Conservation (phyloP, 75 land plant species). For the Picea sitchensis region DNA sequence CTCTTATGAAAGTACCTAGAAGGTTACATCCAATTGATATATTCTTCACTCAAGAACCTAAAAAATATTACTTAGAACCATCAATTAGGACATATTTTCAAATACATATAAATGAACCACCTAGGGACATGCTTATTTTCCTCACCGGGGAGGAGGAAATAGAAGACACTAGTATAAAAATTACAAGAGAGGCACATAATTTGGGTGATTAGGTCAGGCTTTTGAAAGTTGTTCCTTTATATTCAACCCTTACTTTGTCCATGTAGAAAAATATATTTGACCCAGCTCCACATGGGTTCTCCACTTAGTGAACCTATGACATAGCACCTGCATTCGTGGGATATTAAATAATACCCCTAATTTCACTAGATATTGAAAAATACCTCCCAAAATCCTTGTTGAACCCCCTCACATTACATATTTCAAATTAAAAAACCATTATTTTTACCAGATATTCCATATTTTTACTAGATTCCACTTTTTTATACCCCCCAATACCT, state of each 20-base stretch:
- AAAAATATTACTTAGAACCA: slow-evolving; percentile 26
- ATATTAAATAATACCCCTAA: no score
- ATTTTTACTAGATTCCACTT: no score
- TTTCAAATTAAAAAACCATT: no score
- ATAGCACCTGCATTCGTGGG: no score
- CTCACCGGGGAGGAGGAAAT: slow-evolving; percentile 24
- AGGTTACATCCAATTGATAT: slow-evolving; percentile 95
- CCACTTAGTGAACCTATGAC: no score
- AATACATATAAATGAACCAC: slow-evolving; percentile 16
- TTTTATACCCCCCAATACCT: no score
- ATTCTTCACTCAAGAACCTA: slow-evolving; percentile 32
- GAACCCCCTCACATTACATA: no score
- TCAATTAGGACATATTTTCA: slow-evolving; percentile 24
- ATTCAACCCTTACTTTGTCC: slow-evolving; percentile 20
- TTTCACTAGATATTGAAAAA: no score
- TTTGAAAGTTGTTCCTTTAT: slow-evolving; percentile 30
- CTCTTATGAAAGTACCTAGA: slow-evolving; percentile 99
- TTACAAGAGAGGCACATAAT: slow-evolving; percentile 32
- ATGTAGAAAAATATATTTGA: slow-evolving; percentile 26
- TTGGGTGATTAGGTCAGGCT: slow-evolving; percentile 19
- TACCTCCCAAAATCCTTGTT: no score
- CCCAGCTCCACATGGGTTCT: not conserved
- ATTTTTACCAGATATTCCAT: no score
- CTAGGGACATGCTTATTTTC: slow-evolving; percentile 24
- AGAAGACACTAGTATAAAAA: slow-evolving; percentile 46